Base-by-base conservation (phyloP, 2,329 filamentous ascomycete genomes). In the Penicillium sp. region DNA sequence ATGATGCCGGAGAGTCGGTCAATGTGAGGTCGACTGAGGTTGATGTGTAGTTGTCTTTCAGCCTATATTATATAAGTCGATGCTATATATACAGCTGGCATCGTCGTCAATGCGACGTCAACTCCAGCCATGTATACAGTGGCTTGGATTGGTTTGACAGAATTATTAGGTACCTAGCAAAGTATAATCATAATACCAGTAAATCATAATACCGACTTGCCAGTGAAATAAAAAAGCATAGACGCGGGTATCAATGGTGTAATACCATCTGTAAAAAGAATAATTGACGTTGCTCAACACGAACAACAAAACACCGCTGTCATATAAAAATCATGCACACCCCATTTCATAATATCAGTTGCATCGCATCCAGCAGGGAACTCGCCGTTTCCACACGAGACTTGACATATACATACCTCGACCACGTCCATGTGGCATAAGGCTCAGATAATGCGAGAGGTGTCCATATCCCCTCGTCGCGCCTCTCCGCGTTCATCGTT, bases 11-110 rank as follows among this genome's bases (percentile, higher is more conserved):
- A 5, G 24, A 45, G 16, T 20, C 24, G 5, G 35, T 57, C 2
- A 54, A 54, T 45, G 40, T 57, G 16, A 50, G 28, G 11, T 53
- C 56, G 28, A 42, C 38, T 6, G 46, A 57, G n/a, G 46, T 54
- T 20, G 20, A 23, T 23, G 56, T 54, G 8, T 57, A 46, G 38
- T 21, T 33, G 26, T 52, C n/a, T n/a, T n/a, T n/a, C n/a, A n/a
- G n/a, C n/a, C n/a, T n/a, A n/a, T n/a, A n/a, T n/a, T n/a, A n/a
- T n/a, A n/a, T n/a, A n/a, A n/a, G n/a, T n/a, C n/a, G n/a, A n/a
- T n/a, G n/a, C n/a, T n/a, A n/a, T n/a, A n/a, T n/a, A n/a, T n/a
- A n/a, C n/a, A n/a, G n/a, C n/a, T n/a, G n/a, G n/a, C n/a, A n/a
- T n/a, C n/a, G n/a, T n/a, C n/a, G n/a, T n/a, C n/a, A n/a, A n/a